phyloP scores from a whole-genome alignment of 2,329 filamentous ascomycete species.

The Nigrospora sphaerica region DNA sequence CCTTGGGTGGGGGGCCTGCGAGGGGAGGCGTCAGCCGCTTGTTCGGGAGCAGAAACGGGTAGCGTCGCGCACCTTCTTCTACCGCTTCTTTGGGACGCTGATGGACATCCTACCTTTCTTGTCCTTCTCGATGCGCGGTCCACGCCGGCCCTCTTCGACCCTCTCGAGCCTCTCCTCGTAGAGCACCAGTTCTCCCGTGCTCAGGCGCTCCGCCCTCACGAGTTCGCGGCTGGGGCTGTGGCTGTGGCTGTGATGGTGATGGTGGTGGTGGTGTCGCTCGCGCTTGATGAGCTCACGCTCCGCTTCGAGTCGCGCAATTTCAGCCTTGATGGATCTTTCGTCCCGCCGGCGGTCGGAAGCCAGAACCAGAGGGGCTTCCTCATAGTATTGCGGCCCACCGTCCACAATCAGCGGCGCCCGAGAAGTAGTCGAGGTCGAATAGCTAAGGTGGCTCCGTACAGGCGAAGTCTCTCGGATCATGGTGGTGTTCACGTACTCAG shows the following conservation, averaged over 20 bases:
- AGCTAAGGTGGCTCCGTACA: conserved; percentile 23
- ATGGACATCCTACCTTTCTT: conserved; percentile 94
- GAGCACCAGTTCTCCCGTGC: conserved; percentile 56
- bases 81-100: conserved; percentile 66
- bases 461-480: conserved; percentile 45
- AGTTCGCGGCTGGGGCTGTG: conserved; percentile 43
- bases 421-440: conserved; percentile 27
- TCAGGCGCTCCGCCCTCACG: conserved; percentile 48
- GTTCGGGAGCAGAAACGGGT: conserved; percentile 4
- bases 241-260: conserved; percentile 26
- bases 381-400: conserved; percentile 16
- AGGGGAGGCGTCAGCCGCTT: background rate
- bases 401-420: conserved; percentile 33
- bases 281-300: conserved; percentile 33
- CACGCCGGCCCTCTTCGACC: conserved; percentile 45
- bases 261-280: conserved; percentile 15
- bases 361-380: conserved; percentile 34
- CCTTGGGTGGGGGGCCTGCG: conserved; percentile 54
- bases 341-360: conserved; percentile 29
- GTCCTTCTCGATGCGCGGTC: conserved; percentile 74
- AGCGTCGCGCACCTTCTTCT: conserved; percentile 36
- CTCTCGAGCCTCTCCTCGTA: conserved; percentile 54
- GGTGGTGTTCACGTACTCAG: conserved; percentile 29
- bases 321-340: conserved; percentile 61
- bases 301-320: conserved; percentile 65